Base-by-base conservation (phyloP, 805 yeast species). In the Ogataea pilisensis region DNA sequence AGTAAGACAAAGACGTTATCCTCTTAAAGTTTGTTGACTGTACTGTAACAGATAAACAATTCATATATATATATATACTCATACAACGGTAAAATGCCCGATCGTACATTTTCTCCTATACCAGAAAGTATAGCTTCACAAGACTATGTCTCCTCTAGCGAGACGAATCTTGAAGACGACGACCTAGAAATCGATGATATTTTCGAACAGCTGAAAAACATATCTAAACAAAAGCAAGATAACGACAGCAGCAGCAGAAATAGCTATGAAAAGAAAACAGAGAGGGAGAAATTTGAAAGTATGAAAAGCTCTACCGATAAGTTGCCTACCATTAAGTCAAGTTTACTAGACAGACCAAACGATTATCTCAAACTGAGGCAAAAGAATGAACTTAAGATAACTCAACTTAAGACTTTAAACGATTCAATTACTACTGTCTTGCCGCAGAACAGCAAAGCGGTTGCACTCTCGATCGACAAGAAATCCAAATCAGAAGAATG, bases 401-500 rank as follows among this genome's bases (percentile, higher is more conserved):
- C 29, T 44, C 41, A 34, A 38, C 35, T 36, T 36, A 58, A 40
- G 36, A 50, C 32, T 53, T 45, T 50, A n/a, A 66, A 72, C 41
- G 82, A 77, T 48, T 76, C 80, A 11, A 71, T 61, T 6, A 50
- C 50, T 5, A 41, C 50, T 21, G 50, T 46, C n/a, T 37, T 58
- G 48, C 44, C n/a, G n/a, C n/a, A n/a, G n/a, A n/a, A n/a, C n/a
- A n/a, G n/a, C n/a, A n/a, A n/a, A n/a, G n/a, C n/a, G n/a, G n/a
- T 45, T 14, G 47, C 48, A 25, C 52, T 50, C 37, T 51, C 54
- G 25, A 52, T 51, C 37, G 51, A 54, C 7, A 63, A 65, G 25
- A 60, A 81, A 1, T 88, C 87, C 0, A 28, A 25, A 5, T 36
- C 50, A 5, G 60, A 64, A 24, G 68, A 79, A 46, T 90, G 97